Base-by-base conservation (phyloP, 2,329 filamentous ascomycete genomes). In the Talaromyces funiculosus region DNA sequence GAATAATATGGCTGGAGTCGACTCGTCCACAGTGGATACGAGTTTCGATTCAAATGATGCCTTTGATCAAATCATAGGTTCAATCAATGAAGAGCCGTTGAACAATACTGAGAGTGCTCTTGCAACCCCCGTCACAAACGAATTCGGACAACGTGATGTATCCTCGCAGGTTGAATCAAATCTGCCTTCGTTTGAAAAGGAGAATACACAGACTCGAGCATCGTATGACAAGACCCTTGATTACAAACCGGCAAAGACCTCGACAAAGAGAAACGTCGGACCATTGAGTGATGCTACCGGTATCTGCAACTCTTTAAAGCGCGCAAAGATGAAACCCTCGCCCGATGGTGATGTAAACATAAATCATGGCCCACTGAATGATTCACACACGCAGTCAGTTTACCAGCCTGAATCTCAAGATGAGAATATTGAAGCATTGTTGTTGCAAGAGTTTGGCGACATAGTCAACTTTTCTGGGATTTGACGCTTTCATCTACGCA, bases 401-500 rank as follows among this genome's bases (percentile, higher is more conserved):
- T 22, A 38, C 22, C 55, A 49, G 22, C 3, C 38, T 8, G 14
- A 35, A 6, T 43, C 54, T 4, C 40, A 53, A 22, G 4, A 20
- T 42, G 35, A 57, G 22, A 20, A 53, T 12, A 54, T 62, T 53
- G 62, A 63, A 16, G 55, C 45, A 18, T 31, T 54, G 37, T 22
- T 61, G 31, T 42, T 62, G 20, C 40, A 64, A 31, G 59, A 61
- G 22, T 63, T 64, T 43, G 55, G 56, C 6, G 62, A 60, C 37
- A 26, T 63, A 29, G 62, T 63, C 51, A 57, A 63, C 33, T 63
- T 62, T 42, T 60, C 55, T 33, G 59, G 38, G 12, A 54, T 40
- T 38, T 61, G n/a, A 61, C 16, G 2, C 9, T 10, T 24, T 20
- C 31, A 31, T 6, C 12, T 24, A 9, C 18, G 18, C 16, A 7